Percentiles rank a stretch among this genome's conserved stretches.
phyloP scores from a whole-genome alignment of 257 asterid species.

The Solanum piurae region DNA sequence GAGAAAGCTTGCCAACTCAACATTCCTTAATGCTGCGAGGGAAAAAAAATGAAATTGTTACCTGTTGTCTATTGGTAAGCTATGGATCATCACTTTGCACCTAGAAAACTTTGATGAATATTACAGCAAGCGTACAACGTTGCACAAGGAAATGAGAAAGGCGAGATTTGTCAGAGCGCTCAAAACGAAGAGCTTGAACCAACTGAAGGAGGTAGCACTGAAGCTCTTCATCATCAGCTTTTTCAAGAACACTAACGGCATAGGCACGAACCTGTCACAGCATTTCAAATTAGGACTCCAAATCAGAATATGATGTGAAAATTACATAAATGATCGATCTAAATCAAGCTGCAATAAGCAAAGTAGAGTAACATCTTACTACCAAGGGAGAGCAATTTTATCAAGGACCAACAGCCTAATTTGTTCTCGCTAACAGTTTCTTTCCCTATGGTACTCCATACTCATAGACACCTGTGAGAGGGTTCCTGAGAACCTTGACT shows the following conservation, averaged over 20 bases:
- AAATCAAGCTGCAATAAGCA: neutral
- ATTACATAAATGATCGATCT: neutral
- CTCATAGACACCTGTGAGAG: neutral
- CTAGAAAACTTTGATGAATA: constrained; percentile 7
- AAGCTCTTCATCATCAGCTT: constrained; percentile 99
- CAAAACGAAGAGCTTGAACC: constrained; percentile 98
- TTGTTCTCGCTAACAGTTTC: neutral
- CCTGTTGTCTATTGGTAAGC: neutral
- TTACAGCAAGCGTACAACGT: constrained; percentile 58
- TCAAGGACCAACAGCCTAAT: neutral
- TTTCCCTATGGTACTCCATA: neutral
- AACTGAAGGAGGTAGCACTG: constrained; percentile 97
- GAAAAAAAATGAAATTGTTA: neutral
- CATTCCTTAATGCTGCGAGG: constrained; percentile 71
- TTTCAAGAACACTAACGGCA: constrained; percentile 91
- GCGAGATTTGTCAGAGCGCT: constrained; percentile 89
- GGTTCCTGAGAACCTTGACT: neutral
- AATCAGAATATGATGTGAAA: neutral
- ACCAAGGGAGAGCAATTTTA: neutral
- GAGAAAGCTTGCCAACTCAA: constrained; percentile 96
- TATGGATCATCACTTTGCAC: neutral
- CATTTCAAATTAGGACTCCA: neutral
- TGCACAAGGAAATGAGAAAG: constrained; percentile 91
- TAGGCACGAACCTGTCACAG: constrained; percentile 76
- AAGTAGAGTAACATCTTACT: neutral